Evolutionary conservation across 352 stramenopile genomes (phyloP).

Genomic region (Pythium monospermum): DNA sequence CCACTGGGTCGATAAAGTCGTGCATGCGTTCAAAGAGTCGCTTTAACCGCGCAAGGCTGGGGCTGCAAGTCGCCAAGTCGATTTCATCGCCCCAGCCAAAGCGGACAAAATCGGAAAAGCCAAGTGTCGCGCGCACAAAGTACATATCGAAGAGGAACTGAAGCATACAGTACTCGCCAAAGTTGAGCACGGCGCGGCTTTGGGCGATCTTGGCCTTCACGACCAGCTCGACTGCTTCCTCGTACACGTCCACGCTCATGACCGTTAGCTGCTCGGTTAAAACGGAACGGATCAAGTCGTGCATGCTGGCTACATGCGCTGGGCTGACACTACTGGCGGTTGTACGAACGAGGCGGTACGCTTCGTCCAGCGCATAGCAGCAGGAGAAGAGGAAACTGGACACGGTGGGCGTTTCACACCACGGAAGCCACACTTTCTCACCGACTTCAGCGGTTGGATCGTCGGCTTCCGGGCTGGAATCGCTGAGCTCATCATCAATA

Average conservation of each 20-base stretch:
- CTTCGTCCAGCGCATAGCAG: conserved; percentile 80
- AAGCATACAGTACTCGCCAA: conserved; percentile 78
- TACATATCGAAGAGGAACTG: conserved; percentile 90
- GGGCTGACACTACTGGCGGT: conserved; percentile 31
- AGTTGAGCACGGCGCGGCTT: conserved; percentile 57
- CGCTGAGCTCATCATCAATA: conserved; percentile 34
- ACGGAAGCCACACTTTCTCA: conserved; percentile 82
- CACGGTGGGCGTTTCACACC: conserved; percentile 75
- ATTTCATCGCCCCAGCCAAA: conserved; percentile 86
- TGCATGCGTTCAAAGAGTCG: conserved; percentile 71
- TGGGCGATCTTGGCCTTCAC: conserved; percentile 43
- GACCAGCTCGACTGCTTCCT: conserved; percentile 55
- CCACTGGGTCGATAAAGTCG: conserved; percentile 81
- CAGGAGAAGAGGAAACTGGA: conserved; percentile 84
- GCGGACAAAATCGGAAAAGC: conserved; percentile 82
- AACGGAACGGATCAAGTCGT: conserved; percentile 57
- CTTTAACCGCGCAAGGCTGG: conserved; percentile 48
- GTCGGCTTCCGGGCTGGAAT: conserved; percentile 35
- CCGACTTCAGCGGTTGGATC: conserved; percentile 21
- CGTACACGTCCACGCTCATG: conserved; percentile 65
- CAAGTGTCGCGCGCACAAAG: conserved; percentile 79
- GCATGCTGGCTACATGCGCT: conserved; percentile 55
- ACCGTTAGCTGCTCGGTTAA: conserved; percentile 77
- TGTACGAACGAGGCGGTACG: conserved; percentile 49
- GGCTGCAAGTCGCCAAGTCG: conserved; percentile 45